Base-by-base conservation (phyloP, 2,329 filamentous ascomycete genomes). In the Pestalotiopsis sp. region DNA sequence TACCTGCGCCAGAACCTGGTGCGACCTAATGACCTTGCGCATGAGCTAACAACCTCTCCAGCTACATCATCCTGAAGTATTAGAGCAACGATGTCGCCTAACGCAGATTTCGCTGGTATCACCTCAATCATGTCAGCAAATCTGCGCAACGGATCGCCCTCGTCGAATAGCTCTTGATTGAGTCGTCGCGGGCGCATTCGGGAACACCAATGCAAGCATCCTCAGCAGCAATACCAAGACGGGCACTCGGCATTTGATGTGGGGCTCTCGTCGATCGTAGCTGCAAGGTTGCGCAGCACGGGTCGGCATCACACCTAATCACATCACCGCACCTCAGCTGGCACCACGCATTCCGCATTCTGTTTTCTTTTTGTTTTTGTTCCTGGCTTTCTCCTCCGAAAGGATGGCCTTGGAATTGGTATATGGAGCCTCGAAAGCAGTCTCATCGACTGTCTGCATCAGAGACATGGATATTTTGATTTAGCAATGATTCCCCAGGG, bases 31-130 rank as follows among this genome's bases (percentile, higher is more conserved):
- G 7, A 12, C 38, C 20, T 23, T 70, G 72, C 52, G 73, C 69
- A 27, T 62, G 52, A 20, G 13, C 65, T 68, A 59, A 71, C 61
- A 56, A 58, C 25, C 23, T 49, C 41, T 72, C 45, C 77, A 91
- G 89, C 73, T 91, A 93, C 86, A 92, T 94, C 78, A 93, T 94
- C 76, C 85, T 93, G 75, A 93, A 93, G 82, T 93, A 92, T 79
- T 94, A 91, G 74, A 68, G 64, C 41, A 57, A 56, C 59, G 11
- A 39, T 25, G n/a, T 12, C 59, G 59, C 20, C 45, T n/a, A 23
- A 17, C 45, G 45, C 4, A 52, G 45, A 52, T 52, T 7, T n/a
- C 11, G 45, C 45, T 20, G 20, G 20, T 20, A 52, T 20, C 17
- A 52, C 4, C 6, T n/a, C 45, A 52, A 23, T 23, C 17, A 52